Percentiles rank a stretch among this genome's conserved stretches.
Evolutionary conservation across 1,139 yeast genomes (phyloP).

Genomic region (Diutina neorugosa): DNA sequence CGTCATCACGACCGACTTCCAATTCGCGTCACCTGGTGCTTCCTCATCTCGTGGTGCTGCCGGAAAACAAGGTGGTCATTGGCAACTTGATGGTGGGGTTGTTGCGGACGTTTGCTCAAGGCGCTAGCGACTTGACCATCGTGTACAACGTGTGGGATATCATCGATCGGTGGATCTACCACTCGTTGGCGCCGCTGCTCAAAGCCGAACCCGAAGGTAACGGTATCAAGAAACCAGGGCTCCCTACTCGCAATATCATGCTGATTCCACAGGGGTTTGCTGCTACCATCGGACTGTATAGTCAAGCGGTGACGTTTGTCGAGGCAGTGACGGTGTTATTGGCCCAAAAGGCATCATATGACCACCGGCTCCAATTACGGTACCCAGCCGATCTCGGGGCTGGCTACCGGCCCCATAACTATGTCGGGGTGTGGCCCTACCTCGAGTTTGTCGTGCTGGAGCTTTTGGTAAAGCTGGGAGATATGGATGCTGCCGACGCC

Average conservation of each 20-base stretch:
- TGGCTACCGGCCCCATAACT: constrained; percentile 35
- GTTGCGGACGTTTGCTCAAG: constrained; percentile 38
- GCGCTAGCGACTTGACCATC: constrained; percentile 17
- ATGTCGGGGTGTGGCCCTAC: constrained; percentile 70
- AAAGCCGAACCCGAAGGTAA: not conserved
- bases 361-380: not conserved
- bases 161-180: constrained; percentile 67
- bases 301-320: not conserved
- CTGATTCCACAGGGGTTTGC: not conserved
- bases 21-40: not conserved
- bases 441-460: constrained; percentile 60
- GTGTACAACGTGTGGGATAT: constrained; percentile 54
- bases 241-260: not conserved
- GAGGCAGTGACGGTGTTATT: not conserved
- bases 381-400: constrained; percentile 59
- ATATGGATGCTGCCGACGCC: not conserved
- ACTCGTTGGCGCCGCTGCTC: constrained; percentile 12
- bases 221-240: not conserved
- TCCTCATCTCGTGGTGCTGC: not conserved
- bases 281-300: not conserved
- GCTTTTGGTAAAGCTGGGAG: constrained; percentile 38
- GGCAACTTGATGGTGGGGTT: constrained; percentile 23
- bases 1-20: not conserved
- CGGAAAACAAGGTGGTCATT: constrained; percentile 23
- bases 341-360: not conserved